These are phyloP conservation scores for Chaetomium strumarium DNA, from an alignment of 2,329 filamentous ascomycete genomes.

Conservation along the genomic window DNA sequence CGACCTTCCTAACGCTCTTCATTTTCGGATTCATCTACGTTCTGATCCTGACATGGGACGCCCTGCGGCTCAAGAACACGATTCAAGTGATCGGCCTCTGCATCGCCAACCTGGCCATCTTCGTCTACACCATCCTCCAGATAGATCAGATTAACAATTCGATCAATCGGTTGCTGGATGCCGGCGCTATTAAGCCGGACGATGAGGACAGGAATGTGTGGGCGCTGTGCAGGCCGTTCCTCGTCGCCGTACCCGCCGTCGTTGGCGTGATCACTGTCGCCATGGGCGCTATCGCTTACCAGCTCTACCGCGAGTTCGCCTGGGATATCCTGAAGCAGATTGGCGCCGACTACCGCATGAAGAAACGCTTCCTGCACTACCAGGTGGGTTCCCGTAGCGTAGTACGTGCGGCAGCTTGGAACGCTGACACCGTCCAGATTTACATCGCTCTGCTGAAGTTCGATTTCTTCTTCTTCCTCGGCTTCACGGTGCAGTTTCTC, in stretches of 20 bases:
- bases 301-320: constrained; percentile 95
- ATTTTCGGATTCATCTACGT: constrained; percentile 97
- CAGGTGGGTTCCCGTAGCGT: constrained; percentile 55
- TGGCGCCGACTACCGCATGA: constrained; percentile 93
- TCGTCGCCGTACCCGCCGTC: constrained; percentile 80
- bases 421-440: constrained; percentile 51
- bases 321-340: constrained; percentile 99
- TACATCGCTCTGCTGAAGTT: constrained; percentile 98
- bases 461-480: constrained; percentile 99
- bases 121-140: constrained; percentile 91
- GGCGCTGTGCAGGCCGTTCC: constrained; percentile 62
- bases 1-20: constrained; percentile 91
- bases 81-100: constrained; percentile 97
- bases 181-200: constrained; percentile 39
- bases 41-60: constrained; percentile 85
- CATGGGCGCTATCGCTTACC: constrained; percentile 79
- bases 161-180: constrained; percentile 46
- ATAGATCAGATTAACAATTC: constrained; percentile 83
- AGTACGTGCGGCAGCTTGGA: not conserved
- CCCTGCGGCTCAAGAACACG: constrained; percentile 89
- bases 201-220: constrained; percentile 50
- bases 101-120: constrained; percentile 82
- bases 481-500: constrained; percentile 96
- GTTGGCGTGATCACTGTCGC: constrained; percentile 68
- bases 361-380: constrained; percentile 91